Conservation (phyloP, 768 basidiomycete species). For the Scleroderma bovista region DNA sequence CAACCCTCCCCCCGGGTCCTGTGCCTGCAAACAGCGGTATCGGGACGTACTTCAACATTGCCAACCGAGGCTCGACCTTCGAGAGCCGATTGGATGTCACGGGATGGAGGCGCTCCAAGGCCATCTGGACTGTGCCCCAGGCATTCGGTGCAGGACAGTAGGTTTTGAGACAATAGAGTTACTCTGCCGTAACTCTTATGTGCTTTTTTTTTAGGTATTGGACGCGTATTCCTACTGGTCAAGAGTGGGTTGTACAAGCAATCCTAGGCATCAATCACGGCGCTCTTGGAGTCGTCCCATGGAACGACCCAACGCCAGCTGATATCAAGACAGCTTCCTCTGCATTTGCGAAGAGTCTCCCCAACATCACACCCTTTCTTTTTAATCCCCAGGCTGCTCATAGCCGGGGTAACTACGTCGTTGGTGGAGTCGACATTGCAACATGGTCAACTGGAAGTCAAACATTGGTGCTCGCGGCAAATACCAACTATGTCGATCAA, state of each 20-base stretch:
- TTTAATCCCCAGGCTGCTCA: conserved; percentile 35
- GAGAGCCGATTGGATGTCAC: conserved; percentile 50
- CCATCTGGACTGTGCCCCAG: conserved; percentile 78
- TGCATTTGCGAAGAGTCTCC: conserved; percentile 39
- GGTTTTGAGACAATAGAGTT: conserved; percentile 2
- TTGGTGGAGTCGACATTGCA: conserved; percentile 43
- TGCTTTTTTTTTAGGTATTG: conserved; percentile 46
- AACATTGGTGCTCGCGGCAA: conserved; percentile 47
- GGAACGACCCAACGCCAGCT: conserved; percentile 48
- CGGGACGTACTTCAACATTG: conserved; percentile 56
- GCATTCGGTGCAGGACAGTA: conserved; percentile 54
- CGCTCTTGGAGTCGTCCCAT: conserved; percentile 44
- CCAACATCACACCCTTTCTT: conserved; percentile 43
- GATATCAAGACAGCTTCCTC: conserved; percentile 53
- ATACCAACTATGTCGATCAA: conserved; percentile 39
- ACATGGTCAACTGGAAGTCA: conserved; percentile 39
- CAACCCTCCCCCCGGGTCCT: conserved; percentile 12
- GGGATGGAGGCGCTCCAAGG: conserved; percentile 64
- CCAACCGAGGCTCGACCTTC: conserved; percentile 62
- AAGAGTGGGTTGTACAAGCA: conserved; percentile 62
- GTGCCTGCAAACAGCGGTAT: conserved; percentile 28
- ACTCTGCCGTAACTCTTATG: background rate
- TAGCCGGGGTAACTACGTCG: conserved; percentile 33
- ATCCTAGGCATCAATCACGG: conserved; percentile 70
- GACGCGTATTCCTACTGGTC: conserved; percentile 59